Evolutionary conservation across 441 rosid species (phyloP).

Genomic region (Aleurites moluccanus): DNA sequence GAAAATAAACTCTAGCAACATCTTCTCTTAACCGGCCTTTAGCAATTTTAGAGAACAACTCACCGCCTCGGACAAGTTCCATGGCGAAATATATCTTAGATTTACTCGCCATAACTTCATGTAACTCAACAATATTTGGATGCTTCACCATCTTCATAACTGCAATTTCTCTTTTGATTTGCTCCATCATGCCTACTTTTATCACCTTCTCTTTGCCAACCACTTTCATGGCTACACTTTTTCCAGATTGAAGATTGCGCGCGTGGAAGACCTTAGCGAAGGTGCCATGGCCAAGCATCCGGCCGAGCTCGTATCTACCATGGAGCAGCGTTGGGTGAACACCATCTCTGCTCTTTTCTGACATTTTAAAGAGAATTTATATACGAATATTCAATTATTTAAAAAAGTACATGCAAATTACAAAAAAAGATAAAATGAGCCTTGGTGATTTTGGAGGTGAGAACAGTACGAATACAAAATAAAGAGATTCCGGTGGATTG

Average conservation of each 20-base stretch:
- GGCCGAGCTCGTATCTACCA: constrained; percentile 84
- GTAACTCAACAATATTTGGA: constrained; percentile 73
- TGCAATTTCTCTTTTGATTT: constrained; percentile 80
- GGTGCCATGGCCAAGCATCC: constrained; percentile 74
- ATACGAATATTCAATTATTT: neutral
- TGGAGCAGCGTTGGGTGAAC: constrained; percentile 43
- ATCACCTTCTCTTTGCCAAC: constrained; percentile 85
- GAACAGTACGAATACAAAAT: no score
- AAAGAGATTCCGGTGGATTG: neutral
- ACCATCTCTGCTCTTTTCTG: constrained; percentile 28
- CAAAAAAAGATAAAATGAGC: neutral
- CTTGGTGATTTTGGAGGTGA: neutral
- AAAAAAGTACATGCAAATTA: neutral
- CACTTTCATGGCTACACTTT: constrained; percentile 75
- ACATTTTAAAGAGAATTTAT: constrained; percentile 6
- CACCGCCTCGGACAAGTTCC: constrained; percentile 89
- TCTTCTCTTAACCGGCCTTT: constrained; percentile 72
- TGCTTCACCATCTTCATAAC: constrained; percentile 93
- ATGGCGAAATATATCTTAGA: constrained; percentile 89
- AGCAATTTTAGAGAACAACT: constrained; percentile 63
- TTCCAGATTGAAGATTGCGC: constrained; percentile 50
- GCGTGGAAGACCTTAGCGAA: constrained; percentile 86
- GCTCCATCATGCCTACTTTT: constrained; percentile 84
- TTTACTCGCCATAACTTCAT: constrained; percentile 91
- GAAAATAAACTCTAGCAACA: constrained; percentile 65